Conservation (phyloP, 805 yeast genomes). For the Candida ascalaphidarum region DNA sequence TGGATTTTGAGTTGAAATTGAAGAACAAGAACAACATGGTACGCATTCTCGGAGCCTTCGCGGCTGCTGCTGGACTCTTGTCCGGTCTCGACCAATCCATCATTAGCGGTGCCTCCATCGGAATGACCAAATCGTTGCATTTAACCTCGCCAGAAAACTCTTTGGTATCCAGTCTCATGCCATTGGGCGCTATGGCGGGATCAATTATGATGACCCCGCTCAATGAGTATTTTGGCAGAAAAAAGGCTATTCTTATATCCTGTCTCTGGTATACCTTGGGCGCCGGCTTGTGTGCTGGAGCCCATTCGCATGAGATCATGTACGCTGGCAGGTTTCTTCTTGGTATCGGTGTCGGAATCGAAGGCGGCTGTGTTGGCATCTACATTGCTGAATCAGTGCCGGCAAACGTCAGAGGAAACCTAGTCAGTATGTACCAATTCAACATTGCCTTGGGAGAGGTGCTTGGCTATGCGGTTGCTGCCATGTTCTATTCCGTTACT, state of each 20-base stretch:
- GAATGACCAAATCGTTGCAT: constrained; percentile 35
- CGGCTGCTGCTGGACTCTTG: constrained; percentile 56
- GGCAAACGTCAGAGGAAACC: constrained; percentile 46
- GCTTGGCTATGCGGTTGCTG: constrained; percentile 55
- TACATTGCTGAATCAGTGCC: constrained; percentile 58
- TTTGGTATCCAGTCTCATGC: constrained; percentile 52
- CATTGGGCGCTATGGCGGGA: constrained; percentile 63
- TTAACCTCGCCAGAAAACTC: constrained; percentile 38
- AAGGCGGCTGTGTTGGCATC: constrained; percentile 57
- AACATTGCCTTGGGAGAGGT: constrained; percentile 62
- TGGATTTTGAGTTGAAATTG: constrained; percentile 34
- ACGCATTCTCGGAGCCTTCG: constrained; percentile 43
- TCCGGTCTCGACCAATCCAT: constrained; percentile 64
- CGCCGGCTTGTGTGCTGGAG: constrained; percentile 45
- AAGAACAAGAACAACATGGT: constrained; percentile 39
- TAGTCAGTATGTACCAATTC: constrained; percentile 57
- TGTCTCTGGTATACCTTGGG: constrained; percentile 56
- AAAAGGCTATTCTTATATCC: constrained; percentile 44
- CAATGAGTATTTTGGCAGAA: constrained; percentile 48
- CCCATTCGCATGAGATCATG: constrained; percentile 29
- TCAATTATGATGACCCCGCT: constrained; percentile 52
- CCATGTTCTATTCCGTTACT: constrained; percentile 45
- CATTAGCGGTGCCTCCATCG: constrained; percentile 54
- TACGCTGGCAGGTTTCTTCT: constrained; percentile 47
- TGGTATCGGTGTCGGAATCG: constrained; percentile 61